Conservation (phyloP, 352 stramenopile genomes). For the Globisporangium apiculatum region DNA sequence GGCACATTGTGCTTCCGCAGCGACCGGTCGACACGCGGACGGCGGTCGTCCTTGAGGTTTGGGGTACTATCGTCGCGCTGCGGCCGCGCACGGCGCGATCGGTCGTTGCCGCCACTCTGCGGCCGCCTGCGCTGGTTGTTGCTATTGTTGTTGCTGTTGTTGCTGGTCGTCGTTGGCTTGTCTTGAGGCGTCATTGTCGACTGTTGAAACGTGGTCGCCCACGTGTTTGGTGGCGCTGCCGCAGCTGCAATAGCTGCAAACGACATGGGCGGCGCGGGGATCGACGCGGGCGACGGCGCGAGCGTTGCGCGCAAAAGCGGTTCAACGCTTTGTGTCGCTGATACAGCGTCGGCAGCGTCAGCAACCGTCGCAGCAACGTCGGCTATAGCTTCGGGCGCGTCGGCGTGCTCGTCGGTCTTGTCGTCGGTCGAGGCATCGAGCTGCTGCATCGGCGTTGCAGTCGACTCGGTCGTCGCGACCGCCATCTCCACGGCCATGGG, state of each 20-base stretch:
- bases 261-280: conserved; percentile 34
- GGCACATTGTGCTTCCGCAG: conserved; percentile 30
- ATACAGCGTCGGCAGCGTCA: conserved; percentile 2
- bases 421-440: conserved; percentile 15
- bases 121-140: conserved; percentile 5
- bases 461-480: too few species aligned
- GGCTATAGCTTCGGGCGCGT: conserved; percentile 11
- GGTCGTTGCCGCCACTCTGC: too few species aligned
- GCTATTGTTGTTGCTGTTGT: conserved; percentile 21
- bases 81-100: conserved; percentile 12
- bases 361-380: conserved; percentile 1
- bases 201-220: conserved; percentile 14
- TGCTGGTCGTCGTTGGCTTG: conserved; percentile 17
- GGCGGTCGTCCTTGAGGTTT: conserved; percentile 28
- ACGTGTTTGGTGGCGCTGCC: conserved; percentile 13
- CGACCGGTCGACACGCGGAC: conserved; percentile 24
- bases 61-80: background rate
- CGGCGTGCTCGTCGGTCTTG: conserved; percentile 12
- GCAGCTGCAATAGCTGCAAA: conserved; percentile 33
- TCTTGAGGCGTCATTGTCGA: conserved; percentile 7
- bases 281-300: conserved; percentile 13
- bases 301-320: background rate
- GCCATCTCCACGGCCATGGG: too few species aligned
- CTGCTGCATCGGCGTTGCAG: background rate
- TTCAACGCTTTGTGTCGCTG: too few species aligned